Evolutionary conservation across 1,284 basidiomycete species (phyloP), one percentile per base, ranked within the genome.

Genomic region (Pascua sp.): DNA sequence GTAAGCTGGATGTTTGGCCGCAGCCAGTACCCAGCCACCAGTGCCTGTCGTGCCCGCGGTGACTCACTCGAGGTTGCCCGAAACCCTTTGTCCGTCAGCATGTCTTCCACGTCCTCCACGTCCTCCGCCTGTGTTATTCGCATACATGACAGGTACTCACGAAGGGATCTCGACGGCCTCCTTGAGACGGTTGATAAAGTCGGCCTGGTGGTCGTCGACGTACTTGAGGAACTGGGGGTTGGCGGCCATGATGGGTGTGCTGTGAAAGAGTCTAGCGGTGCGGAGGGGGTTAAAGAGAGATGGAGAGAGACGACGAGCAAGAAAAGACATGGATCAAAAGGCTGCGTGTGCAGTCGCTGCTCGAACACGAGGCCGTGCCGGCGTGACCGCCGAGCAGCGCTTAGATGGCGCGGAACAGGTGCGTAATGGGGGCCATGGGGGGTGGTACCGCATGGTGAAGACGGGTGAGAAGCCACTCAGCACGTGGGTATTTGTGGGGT

Each of bases 91-190:
- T 17, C 4, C 2, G 49, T 59, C 52, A 62, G 60, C 42, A 18
- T 36, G 11, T 36, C 17, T 41, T 13, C 11, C 36, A 37, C n/a
- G n/a, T n/a, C n/a, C n/a, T 2, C 16, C 24, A 7, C 24, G 7
- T 18, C 44, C 18, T 24, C 10, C 24, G 42, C 42, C 24, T 7
- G 42, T 43, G 11, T 12, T 13, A 2, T 32, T 7, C 24, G 4
- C 12, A 45, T 17, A 32, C 13, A 17, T 4, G 13, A 18, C 16
- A 47, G n/a, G 16, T 12, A 72, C 79, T 63, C 64, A 90, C 90
- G 89, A 90, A 52, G 91, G 89, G 64, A 96, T 95, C 42, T 86
- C 85, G 57, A 96, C 90, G n/a, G 92, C 90, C 47, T 88, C 82
- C 7, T 83, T 80, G 18, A 95, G 84, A 48, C 91, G 83, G 57